Evolutionary conservation across 345 rosid species (phyloP), one percentile per base, ranked within the genome.

Genomic region (Citrus inodora): DNA sequence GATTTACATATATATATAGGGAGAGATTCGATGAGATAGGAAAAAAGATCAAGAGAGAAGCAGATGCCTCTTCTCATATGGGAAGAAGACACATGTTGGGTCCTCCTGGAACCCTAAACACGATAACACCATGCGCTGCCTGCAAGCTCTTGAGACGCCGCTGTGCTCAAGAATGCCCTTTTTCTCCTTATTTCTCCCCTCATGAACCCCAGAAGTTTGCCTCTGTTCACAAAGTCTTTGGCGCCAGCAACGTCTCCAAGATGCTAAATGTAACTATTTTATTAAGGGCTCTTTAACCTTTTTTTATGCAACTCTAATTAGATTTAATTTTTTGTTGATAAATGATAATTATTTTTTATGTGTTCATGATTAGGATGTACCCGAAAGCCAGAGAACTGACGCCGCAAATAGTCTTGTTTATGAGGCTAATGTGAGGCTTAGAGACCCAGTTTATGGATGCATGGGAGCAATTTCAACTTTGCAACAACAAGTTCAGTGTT

Each of bases 241-340:
- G 99, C 38, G 99, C 99, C 73, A 95, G 99, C 84, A 95, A 95
- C 74, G 98, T 93, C 90, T 93, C 99, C 63, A 95, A 93, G 90
- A 86, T 95, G 96, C 89, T 95, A 28, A 85, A 87, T 97, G 98
- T 95, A 86, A 67, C 1, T n/a, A 19, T 32, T 51, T 3, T n/a
- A 19, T 32, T 70, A 17, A 51, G 30, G 6, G n/a, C 48, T 46
- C 64, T 53, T 28, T 65, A 46, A 11, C 17, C 1, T 46, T 11
- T 46, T 11, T 32, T 69, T 30, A 0, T 10, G 16, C 19, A 28
- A 28, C 37, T 2, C 19, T 30, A 48, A 2, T 9, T 11, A 8
- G 9, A 28, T 14, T 33, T 4, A 46, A 46, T 3, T 46, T 17
- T 7, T 32, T 53, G 33, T 76, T 42, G 66, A n/a, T 67, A 42